phyloP scores from a whole-genome alignment of 1,139 yeast genomes.

The Arxiozyma slooffiae region DNA sequence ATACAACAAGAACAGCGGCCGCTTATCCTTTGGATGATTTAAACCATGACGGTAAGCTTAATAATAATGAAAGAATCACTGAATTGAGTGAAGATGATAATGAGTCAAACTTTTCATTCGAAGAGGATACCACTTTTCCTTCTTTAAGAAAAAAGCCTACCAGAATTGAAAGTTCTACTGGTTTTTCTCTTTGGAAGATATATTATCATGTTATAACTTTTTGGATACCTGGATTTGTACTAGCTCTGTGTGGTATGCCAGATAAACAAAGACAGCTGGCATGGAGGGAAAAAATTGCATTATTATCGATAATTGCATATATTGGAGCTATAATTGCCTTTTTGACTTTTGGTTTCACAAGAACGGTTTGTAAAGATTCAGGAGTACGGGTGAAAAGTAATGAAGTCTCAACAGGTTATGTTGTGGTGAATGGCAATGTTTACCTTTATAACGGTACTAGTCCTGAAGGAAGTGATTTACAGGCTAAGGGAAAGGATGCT shows the following conservation, averaged over 20 bases:
- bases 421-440: conserved; percentile 75
- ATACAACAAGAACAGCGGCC: not conserved
- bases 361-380: conserved; percentile 61
- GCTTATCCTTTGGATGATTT: not conserved
- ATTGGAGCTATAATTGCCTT: conserved; percentile 75
- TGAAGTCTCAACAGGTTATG: conserved; percentile 48
- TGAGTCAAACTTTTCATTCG: not conserved
- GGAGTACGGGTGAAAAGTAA: conserved; percentile 46
- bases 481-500: conserved; percentile 45
- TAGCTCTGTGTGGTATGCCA: conserved; percentile 65
- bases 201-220: conserved; percentile 76
- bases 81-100: conserved; percentile 4
- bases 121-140: not conserved
- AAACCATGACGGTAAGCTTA: not conserved
- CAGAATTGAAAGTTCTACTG: conserved; percentile 8
- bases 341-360: conserved; percentile 85
- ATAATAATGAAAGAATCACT: not conserved
- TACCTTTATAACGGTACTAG: conserved; percentile 64
- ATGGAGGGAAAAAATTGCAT: conserved; percentile 92
- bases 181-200: conserved; percentile 57
- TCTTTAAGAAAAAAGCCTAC: conserved; percentile 4
- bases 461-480: conserved; percentile 65
- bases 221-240: conserved; percentile 80
- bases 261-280: conserved; percentile 81
- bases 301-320: conserved; percentile 62